Base-by-base conservation (phyloP, 2,329 filamentous ascomycete genomes). In the Cladosporium sp. region DNA sequence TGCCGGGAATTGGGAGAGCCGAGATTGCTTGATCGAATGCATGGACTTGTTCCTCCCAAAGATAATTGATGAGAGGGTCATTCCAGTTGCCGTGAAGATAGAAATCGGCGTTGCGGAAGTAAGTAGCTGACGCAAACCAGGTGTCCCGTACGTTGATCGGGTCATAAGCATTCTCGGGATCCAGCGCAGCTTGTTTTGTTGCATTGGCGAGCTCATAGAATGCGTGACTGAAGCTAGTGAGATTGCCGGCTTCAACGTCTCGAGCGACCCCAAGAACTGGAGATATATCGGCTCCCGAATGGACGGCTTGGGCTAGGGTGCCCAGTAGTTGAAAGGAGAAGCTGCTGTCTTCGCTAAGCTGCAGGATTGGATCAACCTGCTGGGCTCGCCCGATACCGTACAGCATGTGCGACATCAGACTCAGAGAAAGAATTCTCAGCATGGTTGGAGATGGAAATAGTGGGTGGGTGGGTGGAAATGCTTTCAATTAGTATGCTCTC, bases 81-180 rank as follows among this genome's bases (percentile, higher is more conserved):
- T 62, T 73, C 73, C 72, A 74, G 69, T 83, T 78, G 1, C 73
- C 75, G 56, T 80, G 78, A 7, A 82, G 72, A 68, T 76, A 83
- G 67, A 81, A 80, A 65, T 80, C 78, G 5, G 82, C 78, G 0
- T 69, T 60, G 23, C 80, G 79, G 68, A 78, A 82, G 69, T 84
- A 84, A 0, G 72, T 75, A 0, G 80, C 68, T 3, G 79, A 76
- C 5, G 72, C 75, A 68, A 83, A 81, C 46, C 23, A 58, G 11
- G 50, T 40, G 52, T 66, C 37, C 18, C 65, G 49, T 10, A 35
- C 37, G 35, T 37, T 64, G 23, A 52, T 26, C 2, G 33, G 6
- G 57, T 57, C 23, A 18, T 26, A 28, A 12, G 63, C 35, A 28
- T 63, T 63, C 18, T 29, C 57, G 16, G 56, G 26, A 10, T 67